These are phyloP conservation scores for Phialophora chinensis DNA, from an alignment of 2,329 filamentous ascomycete species.

Conservation along the genomic window DNA sequence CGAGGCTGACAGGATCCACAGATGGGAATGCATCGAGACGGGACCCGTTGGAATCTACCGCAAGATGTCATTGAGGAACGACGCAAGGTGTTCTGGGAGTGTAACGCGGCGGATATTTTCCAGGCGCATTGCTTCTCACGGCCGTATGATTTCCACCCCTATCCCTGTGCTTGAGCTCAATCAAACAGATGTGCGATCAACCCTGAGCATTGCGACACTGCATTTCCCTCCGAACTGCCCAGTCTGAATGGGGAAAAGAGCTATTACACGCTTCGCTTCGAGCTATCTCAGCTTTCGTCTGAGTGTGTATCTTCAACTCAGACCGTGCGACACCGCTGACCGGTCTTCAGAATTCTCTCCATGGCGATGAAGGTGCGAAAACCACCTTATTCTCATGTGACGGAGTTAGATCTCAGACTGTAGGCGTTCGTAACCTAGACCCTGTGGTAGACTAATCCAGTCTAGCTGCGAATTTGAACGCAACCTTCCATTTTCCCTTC, in stretches of 20 bases:
- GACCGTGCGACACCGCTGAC: neutral
- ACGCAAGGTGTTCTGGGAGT: slow-evolving; percentile 30
- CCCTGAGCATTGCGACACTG: slow-evolving; percentile 30
- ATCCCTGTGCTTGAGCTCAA: slow-evolving; percentile 2
- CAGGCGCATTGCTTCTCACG: slow-evolving; percentile 28
- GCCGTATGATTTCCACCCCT: slow-evolving; percentile 9
- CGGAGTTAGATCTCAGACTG: slow-evolving; percentile 19
- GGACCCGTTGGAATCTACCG: slow-evolving; percentile 24
- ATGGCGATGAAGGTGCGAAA: slow-evolving; percentile 28
- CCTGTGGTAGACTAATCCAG: neutral
- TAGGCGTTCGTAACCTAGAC: neutral
- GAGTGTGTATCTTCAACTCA: slow-evolving; percentile 2
- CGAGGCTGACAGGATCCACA: neutral
- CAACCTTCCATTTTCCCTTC: slow-evolving; percentile 21
- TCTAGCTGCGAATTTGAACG: slow-evolving; percentile 22
- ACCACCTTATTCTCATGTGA: slow-evolving; percentile 22
- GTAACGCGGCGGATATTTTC: slow-evolving; percentile 25
- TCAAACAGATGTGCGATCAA: slow-evolving; percentile 13
- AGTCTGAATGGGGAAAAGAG: slow-evolving; percentile 24
- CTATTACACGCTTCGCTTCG: slow-evolving; percentile 24
- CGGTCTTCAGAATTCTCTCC: slow-evolving; percentile 16
- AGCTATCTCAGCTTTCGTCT: slow-evolving; percentile 28
- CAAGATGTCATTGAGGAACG: slow-evolving; percentile 24
- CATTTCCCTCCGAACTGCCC: slow-evolving; percentile 18
- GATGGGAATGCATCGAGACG: slow-evolving; percentile 29